Evolutionary conservation across 2,329 filamentous ascomycete genomes (phyloP), one percentile per base, ranked within the genome.

Genomic region (Pyricularia grisea): DNA sequence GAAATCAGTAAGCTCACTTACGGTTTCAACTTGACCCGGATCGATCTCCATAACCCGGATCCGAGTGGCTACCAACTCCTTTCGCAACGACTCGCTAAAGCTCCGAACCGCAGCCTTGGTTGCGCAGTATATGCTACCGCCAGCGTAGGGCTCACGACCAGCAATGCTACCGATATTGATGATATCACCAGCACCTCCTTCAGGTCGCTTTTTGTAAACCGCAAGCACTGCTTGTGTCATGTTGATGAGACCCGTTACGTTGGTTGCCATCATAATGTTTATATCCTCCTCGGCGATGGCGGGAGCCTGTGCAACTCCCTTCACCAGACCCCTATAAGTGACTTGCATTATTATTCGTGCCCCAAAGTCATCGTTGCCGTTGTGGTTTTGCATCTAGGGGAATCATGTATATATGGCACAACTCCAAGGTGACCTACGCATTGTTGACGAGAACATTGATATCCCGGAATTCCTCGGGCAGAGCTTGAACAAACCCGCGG

Each of bases 371-470:
- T 20, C 42, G 42, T 12, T 36, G 12, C 4, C 11, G n/a, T 55
- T 55, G 17, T n/a, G n/a, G 14, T 20, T 55, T 20, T 7, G 42
- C 20, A 9, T n/a, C 33, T 36, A 36, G 33, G 33, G 14, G 42
- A 2, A 6, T 55, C 1, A 55, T n/a, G 6, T n/a, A n/a, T n/a
- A 55, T 60, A 10, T 27, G 25, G 25, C 55, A 61, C 9, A 25
- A 14, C 3, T 27, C 58, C 23, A 27, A n/a, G 61, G 61, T 31
- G 25, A 83, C 90, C 78, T 79, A 96, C 92, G 94, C 94, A 84
- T 98, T 98, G 82, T 99, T 99, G 30, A 99, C 92, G 70, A 99
- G 81, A 2, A 98, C 86, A 78, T 98, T 88, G 72, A 98, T 91
- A 30, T 93, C 88, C 78, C 86, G 88, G 82, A 92, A 98, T 76